These are phyloP conservation scores for Nadsonia commutata DNA, from an alignment of 1,139 yeast species.

Conservation along the genomic window DNA sequence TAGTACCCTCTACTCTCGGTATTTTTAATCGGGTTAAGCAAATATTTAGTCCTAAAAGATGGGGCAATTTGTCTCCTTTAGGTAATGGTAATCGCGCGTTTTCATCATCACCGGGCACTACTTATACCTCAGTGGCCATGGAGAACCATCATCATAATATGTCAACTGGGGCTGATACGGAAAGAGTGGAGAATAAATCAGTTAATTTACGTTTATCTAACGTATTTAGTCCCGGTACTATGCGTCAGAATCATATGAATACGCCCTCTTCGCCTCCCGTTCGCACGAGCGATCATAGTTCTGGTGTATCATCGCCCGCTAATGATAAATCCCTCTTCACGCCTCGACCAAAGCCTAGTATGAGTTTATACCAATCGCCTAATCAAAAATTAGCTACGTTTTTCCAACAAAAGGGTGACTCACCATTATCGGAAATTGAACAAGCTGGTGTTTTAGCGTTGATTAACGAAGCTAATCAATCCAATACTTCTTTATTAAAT, in stretches of 20 bases:
- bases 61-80: neutral
- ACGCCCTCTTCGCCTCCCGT: neutral
- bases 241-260: no score
- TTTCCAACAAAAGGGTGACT: slow-evolving; percentile 61
- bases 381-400: slow-evolving; percentile 57
- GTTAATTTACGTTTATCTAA: no score
- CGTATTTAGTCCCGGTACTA: no score
- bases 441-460: slow-evolving; percentile 70
- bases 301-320: neutral
- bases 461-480: slow-evolving; percentile 25
- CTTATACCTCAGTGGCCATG: neutral
- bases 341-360: neutral
- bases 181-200: no score
- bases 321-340: neutral
- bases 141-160: no score
- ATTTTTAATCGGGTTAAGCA: neutral
- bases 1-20: neutral
- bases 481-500: slow-evolving; percentile 14
- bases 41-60: neutral
- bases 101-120: neutral
- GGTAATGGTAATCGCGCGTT: no score
- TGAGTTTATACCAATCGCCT: slow-evolving; percentile 18
- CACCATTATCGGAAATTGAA: slow-evolving; percentile 62
- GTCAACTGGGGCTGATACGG: no score
- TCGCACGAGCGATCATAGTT: no score